A percentile compares a stretch with the other conserved stretches of the same genome.
Evolutionary conservation across 208 protist genomes (phyloP).

Genomic region (Trypanosoma platydactyli): DNA sequence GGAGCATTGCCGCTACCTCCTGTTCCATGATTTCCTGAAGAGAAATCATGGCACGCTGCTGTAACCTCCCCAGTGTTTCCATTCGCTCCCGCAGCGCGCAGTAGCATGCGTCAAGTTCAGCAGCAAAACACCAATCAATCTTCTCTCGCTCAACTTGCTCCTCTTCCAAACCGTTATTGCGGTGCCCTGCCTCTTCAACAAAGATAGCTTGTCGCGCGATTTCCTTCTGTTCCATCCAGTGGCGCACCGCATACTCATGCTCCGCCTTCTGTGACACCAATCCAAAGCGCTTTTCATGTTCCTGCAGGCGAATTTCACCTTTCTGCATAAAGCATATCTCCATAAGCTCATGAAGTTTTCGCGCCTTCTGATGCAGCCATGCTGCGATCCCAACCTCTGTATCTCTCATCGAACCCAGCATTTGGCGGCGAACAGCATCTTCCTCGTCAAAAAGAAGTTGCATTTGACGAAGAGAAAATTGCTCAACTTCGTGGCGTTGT

Average conservation of each 20-base stretch:
- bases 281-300: constrained; percentile 52
- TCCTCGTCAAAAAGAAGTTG: constrained; percentile 34
- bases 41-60: constrained; percentile 10
- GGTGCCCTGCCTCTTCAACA: constrained; percentile 20
- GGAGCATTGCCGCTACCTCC: constrained; percentile 19
- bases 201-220: constrained; percentile 21
- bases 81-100: constrained; percentile 11
- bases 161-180: constrained; percentile 4
- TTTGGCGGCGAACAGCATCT: constrained; percentile 23
- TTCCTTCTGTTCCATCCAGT: constrained; percentile 33
- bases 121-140: constrained; percentile 16
- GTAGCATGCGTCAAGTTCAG: constrained; percentile 13
- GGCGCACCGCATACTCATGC: constrained; percentile 45
- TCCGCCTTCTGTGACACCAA: constrained; percentile 46
- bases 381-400: constrained; percentile 33
- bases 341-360: constrained; percentile 34
- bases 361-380: constrained; percentile 33
- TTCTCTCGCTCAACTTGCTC: constrained; percentile 35
- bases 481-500: constrained; percentile 14
- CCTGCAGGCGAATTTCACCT: constrained; percentile 30
- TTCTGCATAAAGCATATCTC: constrained; percentile 20
- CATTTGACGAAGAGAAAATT: constrained; percentile 11
- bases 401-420: constrained; percentile 24
- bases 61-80: constrained; percentile 24
- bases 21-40: constrained; percentile 23